Evolutionary conservation across 176 grass and related monocot genomes (phyloP).

Genomic region (Neostapfia colusana): DNA sequence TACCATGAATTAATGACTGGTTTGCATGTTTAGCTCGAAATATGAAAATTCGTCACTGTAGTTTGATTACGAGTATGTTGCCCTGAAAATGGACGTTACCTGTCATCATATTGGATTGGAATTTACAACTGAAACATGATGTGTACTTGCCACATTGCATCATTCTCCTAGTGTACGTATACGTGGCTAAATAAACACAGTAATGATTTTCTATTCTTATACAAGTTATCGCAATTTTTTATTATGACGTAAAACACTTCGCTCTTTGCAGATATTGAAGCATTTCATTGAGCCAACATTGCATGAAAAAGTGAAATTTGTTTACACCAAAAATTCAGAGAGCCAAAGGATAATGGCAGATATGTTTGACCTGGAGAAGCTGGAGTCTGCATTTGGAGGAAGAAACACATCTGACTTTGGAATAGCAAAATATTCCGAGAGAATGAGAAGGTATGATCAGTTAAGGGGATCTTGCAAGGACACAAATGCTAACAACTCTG

Average conservation of each 20-base stretch:
- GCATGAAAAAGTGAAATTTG: constrained; percentile 48
- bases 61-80: not conserved
- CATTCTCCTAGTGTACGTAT: too few species aligned
- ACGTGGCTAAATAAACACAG: not conserved
- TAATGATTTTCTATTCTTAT: not conserved
- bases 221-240: not conserved
- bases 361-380: constrained; percentile 44
- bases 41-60: not conserved
- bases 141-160: not conserved
- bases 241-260: not conserved
- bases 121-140: not conserved
- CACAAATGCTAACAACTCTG: not conserved
- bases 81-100: not conserved
- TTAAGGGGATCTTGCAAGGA: not conserved
- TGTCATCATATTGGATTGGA: not conserved
- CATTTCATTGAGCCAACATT: constrained; percentile 36
- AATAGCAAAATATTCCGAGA: constrained; percentile 43
- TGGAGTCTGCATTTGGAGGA: constrained; percentile 53
- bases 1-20: too few species aligned
- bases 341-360: constrained; percentile 48
- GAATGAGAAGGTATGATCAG: constrained; percentile 45
- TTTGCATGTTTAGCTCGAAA: too few species aligned
- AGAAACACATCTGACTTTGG: constrained; percentile 30
- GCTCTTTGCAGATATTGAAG: constrained; percentile 31
- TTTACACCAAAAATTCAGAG: constrained; percentile 36